phyloP scores from a whole-genome alignment of 2,329 filamentous ascomycete species.

The Laburnicola sp. region DNA sequence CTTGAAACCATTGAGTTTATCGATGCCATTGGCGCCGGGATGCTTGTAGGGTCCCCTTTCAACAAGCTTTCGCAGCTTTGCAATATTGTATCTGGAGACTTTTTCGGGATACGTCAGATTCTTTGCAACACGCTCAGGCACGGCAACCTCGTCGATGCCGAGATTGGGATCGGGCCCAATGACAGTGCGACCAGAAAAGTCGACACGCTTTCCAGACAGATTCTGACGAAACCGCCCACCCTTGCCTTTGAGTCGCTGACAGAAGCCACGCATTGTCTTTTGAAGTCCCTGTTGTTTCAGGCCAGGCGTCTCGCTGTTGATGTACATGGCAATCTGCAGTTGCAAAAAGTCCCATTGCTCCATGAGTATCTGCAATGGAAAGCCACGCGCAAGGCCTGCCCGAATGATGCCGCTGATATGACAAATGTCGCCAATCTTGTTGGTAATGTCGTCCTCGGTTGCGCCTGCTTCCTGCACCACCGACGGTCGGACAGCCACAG shows the following conservation, averaged over 20 bases:
- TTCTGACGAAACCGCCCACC: constrained; percentile 97
- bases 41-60: constrained; percentile 75
- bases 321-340: constrained; percentile 93
- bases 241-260: constrained; percentile 93
- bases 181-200: constrained; percentile 96
- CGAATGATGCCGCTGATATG: constrained; percentile 87
- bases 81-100: constrained; percentile 81
- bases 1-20: constrained; percentile 68
- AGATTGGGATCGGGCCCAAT: constrained; percentile 97
- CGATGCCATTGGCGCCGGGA: constrained; percentile 83
- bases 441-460: constrained; percentile 94
- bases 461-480: constrained; percentile 91
- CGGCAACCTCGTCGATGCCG: constrained; percentile 88
- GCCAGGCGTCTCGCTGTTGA: constrained; percentile 94
- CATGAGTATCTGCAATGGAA: constrained; percentile 86
- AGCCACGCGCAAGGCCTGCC: constrained; percentile 78
- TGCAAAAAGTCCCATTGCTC: constrained; percentile 98
- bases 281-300: constrained; percentile 85
- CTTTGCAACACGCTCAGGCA: constrained; percentile 88
- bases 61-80: constrained; percentile 75
- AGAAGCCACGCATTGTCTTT: constrained; percentile 90
- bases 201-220: constrained; percentile 94
- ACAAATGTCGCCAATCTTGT: constrained; percentile 95
- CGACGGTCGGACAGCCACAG: constrained; percentile 90
- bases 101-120: constrained; percentile 95